Conservation (phyloP, 352 stramenopile genomes). For the Globisporangium canariense region DNA sequence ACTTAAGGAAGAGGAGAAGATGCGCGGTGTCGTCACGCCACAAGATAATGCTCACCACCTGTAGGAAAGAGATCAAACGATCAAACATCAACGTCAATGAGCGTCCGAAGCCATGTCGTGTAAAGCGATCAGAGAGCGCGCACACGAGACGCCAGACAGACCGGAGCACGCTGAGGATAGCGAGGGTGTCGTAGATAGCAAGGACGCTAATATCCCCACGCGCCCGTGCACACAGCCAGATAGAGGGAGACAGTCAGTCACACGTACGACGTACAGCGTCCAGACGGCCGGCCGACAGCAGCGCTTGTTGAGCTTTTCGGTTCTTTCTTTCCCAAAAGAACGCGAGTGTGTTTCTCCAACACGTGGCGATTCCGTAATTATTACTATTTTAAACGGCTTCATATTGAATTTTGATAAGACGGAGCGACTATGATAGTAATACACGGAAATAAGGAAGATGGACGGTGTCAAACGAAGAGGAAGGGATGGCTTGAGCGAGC, state of each 20-base stretch:
- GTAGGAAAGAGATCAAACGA: not conserved
- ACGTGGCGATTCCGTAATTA: not conserved
- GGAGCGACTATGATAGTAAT: not conserved
- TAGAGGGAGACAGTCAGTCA: not conserved
- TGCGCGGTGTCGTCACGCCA: not conserved
- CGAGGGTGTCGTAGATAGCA: not conserved
- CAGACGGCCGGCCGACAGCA: not conserved
- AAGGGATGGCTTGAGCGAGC: not conserved
- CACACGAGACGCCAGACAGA: not conserved
- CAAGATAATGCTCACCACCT: not conserved
- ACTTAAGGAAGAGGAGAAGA: not conserved
- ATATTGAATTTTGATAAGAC: not conserved
- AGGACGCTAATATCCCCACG: not conserved
- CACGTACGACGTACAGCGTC: not conserved
- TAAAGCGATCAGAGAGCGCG: not conserved
- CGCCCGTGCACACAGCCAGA: not conserved
- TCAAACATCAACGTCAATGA: not conserved
- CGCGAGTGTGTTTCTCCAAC: not conserved
- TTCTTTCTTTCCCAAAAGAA: constrained; percentile 7
- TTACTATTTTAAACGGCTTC: not conserved
- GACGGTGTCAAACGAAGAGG: not conserved
- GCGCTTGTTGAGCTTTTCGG: constrained; percentile 4
- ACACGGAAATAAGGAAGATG: not conserved
- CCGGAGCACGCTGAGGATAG: not conserved
- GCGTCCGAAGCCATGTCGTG: not conserved